phyloP scores from a whole-genome alignment of 306 rosid species.

The Prunus armeniaca region DNA sequence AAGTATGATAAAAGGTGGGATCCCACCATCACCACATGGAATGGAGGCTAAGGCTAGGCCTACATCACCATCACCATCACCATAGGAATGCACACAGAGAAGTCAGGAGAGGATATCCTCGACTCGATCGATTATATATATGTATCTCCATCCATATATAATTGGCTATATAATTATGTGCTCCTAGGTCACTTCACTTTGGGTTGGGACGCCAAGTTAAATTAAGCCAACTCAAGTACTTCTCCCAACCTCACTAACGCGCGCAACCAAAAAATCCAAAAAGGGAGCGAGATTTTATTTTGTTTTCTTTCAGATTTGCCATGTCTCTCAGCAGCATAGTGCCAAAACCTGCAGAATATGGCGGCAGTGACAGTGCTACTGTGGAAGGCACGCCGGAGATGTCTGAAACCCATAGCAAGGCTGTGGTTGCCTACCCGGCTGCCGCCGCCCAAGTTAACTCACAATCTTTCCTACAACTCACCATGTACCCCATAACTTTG shows the following conservation, averaged over 20 bases:
- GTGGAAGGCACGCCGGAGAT: slow-evolving; percentile 35
- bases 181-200: background rate
- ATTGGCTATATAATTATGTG: background rate
- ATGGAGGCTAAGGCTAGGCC: background rate
- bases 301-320: slow-evolving; percentile 17
- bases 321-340: slow-evolving; percentile 56
- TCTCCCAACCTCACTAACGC: background rate
- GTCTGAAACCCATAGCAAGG: slow-evolving; percentile 40
- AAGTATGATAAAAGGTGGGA: too few species aligned
- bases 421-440: slow-evolving; percentile 19
- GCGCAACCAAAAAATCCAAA: background rate
- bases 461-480: slow-evolving; percentile 52
- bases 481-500: slow-evolving; percentile 66
- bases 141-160: background rate
- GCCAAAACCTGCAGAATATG: slow-evolving; percentile 43
- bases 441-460: slow-evolving; percentile 28
- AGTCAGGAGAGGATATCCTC: background rate
- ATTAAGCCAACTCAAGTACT: background rate
- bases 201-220: background rate
- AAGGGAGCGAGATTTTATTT: too few species aligned
- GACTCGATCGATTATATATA: background rate
- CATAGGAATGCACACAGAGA: background rate
- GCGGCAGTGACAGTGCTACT: slow-evolving; percentile 15
- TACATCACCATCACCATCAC: background rate
- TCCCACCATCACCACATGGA: background rate